Evolutionary conservation across 2,329 filamentous ascomycete species (phyloP), one percentile per base, ranked within the genome.

Genomic region (Aspergillus vadensis): DNA sequence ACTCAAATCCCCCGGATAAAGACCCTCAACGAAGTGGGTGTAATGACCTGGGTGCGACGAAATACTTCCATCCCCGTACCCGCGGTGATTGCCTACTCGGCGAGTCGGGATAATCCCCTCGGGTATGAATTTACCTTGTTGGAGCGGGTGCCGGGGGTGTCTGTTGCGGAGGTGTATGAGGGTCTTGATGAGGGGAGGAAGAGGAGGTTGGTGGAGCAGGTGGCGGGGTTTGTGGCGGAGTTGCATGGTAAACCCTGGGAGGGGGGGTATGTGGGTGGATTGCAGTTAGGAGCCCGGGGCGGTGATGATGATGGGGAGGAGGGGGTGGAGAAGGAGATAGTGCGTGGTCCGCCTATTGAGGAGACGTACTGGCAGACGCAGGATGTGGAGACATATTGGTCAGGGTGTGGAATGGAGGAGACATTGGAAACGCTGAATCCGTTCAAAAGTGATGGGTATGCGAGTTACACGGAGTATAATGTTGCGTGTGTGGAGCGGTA

Each of bases 311-410:
- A 5, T 4, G 30, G 2, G 3, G 10, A 10, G 27, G 9, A 27
- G 27, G 6, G 10, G 27, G 8, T 30, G 27, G 12, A 10, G 30
- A 10, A 5, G 30, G 30, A 53, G 3, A 52, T 67, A 9, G 41
- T 63, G 1, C 63, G 65, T 1, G 74, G 70, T 2, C 73, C 66
- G 2, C 55, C 72, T 1, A 51, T 78, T 7, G 76, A 77, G 4
- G 75, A 79, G 54, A 74, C 69, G 8, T 77, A 75, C 44, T 78
- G 76, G 76, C 67, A 72, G 55, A 59, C 38, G 6, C 70, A 71
- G 4, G 73, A 78, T 27, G 57, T 77, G 2, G 63, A 58, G 9
- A 53, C 54, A 15, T 67, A 69, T 48, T 78, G 73, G 55, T 6
- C 14, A n/a, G n/a, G n/a, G n/a, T n/a, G n/a, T 2, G 36, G 25